Evolutionary conservation across 345 rosid genomes (phyloP), one percentile per base, ranked within the genome.

Genomic region (Streptanthus diversifolius): DNA sequence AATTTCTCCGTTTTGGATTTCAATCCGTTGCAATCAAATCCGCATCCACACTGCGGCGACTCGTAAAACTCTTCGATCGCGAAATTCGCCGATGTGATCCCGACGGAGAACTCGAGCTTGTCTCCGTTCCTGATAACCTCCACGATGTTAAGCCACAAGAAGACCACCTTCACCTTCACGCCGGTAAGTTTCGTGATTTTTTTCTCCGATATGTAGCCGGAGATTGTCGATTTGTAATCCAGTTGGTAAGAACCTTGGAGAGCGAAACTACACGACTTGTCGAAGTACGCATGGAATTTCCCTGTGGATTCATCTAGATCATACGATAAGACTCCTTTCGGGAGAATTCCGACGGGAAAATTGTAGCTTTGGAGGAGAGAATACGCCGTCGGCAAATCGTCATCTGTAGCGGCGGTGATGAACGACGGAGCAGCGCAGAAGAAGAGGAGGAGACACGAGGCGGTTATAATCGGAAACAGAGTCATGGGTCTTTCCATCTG

Each of bases 31-130:
- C 97, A 95, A 79, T 85, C 80, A 47, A 95, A 82, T 9, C 99
- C 99, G 54, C 98, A 95, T 0, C 97, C 98, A 70, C 99, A 95
- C 88, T 85, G 96, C 0, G 98, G 99, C 36, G 85, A 86, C 84
- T 79, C 97, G 15, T 54, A 92, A 79, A 92, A 95, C 76, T 92
- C 93, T 5, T 81, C 90, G 64, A 92, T 85, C 4, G 80, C 59
- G 55, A 95, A 95, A 15, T 59, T 73, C 0, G 99, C 97, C n/a
- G 99, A 95, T 8, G 97, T 88, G 45, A 95, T 82, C 72, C 99
- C 99, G 7, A 95, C 97, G 7, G 98, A 95, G 82, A 95, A 90
- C 11, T 72, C 82, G 55, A 91, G 83, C 39, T 90, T 83, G 39
- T 87, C 87, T 3, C 82, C 93, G 4, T 69, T 51, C 79, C 99